phyloP scores from a whole-genome alignment of 176 grass and related monocot species.

The Avena atlantica region DNA sequence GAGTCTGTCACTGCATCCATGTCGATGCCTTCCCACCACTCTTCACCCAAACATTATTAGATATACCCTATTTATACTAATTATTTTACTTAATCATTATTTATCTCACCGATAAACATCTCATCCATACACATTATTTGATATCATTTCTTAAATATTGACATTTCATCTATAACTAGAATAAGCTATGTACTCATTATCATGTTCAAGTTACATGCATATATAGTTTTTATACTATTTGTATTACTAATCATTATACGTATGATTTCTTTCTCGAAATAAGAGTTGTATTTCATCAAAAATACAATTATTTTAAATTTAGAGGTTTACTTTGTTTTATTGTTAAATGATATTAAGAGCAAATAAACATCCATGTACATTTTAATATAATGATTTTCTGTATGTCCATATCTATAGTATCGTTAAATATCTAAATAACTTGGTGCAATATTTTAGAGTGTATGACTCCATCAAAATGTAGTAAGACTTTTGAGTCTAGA shows the following conservation, averaged over 20 bases:
- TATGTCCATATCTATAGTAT: not conserved
- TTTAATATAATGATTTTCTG: not conserved
- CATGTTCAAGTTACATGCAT: not conserved
- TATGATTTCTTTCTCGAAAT: not conserved
- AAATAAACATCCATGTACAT: not conserved
- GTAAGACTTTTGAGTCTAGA: not conserved
- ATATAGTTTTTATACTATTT: not conserved
- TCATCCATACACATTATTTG: no score
- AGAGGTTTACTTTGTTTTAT: not conserved
- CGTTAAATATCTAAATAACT: not conserved
- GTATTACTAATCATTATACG: not conserved
- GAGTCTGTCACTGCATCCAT: no score
- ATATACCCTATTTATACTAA: no score
- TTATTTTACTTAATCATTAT: no score
- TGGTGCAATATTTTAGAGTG: not conserved
- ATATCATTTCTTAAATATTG: no score
- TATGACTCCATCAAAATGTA: not conserved
- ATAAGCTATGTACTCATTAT: no score
- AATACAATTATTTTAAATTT: not conserved
- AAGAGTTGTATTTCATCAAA: not conserved
- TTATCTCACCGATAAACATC: no score
- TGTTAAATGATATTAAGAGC: not conserved
- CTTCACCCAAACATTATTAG: no score
- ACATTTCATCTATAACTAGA: no score
- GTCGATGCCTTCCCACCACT: no score